phyloP scores from a whole-genome alignment of 331 rosid genomes.

The Rosa hybrid region DNA sequence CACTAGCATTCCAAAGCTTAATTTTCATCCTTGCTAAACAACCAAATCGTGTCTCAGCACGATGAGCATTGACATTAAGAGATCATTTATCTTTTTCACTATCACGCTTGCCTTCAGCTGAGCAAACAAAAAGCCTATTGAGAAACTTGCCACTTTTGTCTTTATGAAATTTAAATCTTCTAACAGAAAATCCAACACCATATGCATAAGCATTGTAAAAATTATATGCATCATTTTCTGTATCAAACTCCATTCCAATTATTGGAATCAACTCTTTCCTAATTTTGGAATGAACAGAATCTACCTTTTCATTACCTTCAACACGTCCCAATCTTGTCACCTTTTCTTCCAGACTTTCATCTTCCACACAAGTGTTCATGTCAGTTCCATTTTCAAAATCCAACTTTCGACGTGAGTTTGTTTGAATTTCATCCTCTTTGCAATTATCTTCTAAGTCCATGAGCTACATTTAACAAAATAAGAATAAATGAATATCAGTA shows the following conservation, averaged over 20 bases:
- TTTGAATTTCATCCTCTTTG: neutral
- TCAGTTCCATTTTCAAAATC: neutral
- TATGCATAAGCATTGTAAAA: slow-evolving; percentile 3
- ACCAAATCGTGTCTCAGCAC: neutral
- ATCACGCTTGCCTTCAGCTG: neutral
- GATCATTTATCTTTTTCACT: neutral
- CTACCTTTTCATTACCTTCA: neutral
- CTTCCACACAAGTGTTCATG: neutral
- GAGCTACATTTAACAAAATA: too few relatives aligned
- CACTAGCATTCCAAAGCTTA: too few relatives aligned
- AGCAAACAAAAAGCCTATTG: neutral
- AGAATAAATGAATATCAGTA: too few relatives aligned
- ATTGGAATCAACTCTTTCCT: neutral
- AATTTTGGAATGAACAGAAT: neutral
- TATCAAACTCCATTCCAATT: neutral
- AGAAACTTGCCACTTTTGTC: neutral
- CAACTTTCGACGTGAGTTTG: neutral
- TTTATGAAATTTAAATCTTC: neutral
- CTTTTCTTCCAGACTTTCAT: too few relatives aligned
- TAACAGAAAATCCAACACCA: neutral
- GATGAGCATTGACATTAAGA: neutral
- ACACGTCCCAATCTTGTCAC: too few relatives aligned
- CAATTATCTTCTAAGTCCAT: too few relatives aligned
- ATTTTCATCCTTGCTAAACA: neutral
- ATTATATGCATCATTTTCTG: neutral